Evolutionary conservation across 2,329 filamentous ascomycete genomes (phyloP).

Genomic region (Nemania bipapillata): DNA sequence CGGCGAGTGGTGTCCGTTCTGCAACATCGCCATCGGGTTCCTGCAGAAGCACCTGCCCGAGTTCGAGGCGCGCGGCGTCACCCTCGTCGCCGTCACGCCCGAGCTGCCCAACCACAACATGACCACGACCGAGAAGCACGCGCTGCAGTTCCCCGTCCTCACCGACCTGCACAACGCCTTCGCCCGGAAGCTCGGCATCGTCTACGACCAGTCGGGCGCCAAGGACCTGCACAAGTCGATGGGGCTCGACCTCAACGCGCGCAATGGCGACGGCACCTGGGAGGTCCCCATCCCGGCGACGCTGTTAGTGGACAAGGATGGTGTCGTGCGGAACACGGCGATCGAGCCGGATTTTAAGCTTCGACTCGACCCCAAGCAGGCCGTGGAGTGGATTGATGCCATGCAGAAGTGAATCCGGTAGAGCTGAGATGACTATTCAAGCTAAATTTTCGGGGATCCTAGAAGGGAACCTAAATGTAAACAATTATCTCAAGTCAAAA

Average conservation of each 20-base stretch:
- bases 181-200: constrained; percentile 53
- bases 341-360: constrained; percentile 54
- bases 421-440: too few species aligned
- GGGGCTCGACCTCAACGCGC: constrained; percentile 49
- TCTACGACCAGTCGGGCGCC: constrained; percentile 43
- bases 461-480: too few species aligned
- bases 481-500: too few species aligned
- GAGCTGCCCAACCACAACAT: constrained; percentile 56
- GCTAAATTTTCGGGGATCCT: too few species aligned
- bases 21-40: constrained; percentile 55
- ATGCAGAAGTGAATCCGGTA: constrained; percentile 16
- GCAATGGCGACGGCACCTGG: constrained; percentile 54
- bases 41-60: constrained; percentile 53
- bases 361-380: constrained; percentile 52
- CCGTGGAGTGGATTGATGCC: constrained; percentile 52
- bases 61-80: constrained; percentile 54
- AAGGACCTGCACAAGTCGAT: constrained; percentile 44
- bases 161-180: constrained; percentile 51
- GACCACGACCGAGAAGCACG: constrained; percentile 55
- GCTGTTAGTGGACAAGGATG: constrained; percentile 52
- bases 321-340: constrained; percentile 49
- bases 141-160: constrained; percentile 55
- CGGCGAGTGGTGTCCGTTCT: constrained; percentile 60
- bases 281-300: constrained; percentile 56
- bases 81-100: constrained; percentile 57